These are phyloP conservation scores for Pisolithus thermaeus DNA, from an alignment of 1,284 basidiomycete species.

Conservation along the genomic window DNA sequence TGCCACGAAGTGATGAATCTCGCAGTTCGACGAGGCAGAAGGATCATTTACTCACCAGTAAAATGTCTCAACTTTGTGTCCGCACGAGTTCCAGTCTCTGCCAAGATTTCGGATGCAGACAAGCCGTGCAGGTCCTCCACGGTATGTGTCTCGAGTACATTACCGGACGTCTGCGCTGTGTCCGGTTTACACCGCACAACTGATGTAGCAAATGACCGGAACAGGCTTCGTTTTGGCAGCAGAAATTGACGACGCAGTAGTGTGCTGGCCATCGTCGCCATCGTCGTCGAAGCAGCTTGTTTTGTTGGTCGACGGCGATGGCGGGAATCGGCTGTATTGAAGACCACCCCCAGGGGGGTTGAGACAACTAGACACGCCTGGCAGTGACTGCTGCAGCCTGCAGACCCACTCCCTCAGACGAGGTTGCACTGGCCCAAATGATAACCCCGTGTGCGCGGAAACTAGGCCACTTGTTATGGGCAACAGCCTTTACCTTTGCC, in stretches of 20 bases:
- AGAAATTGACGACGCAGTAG: constrained; percentile 40
- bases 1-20: constrained; percentile 24
- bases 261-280: constrained; percentile 27
- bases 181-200: constrained; percentile 20
- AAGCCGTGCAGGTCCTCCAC: constrained; percentile 79
- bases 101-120: constrained; percentile 71
- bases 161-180: constrained; percentile 27
- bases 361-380: background rate
- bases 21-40: constrained; percentile 5
- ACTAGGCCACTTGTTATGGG: constrained; percentile 3
- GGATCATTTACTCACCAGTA: constrained; percentile 55
- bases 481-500: constrained; percentile 4
- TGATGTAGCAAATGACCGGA: constrained; percentile 25
- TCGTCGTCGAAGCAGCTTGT: constrained; percentile 16
- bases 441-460: constrained; percentile 4
- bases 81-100: constrained; percentile 65
- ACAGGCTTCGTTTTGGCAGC: constrained; percentile 22
- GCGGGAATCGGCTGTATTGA: constrained; percentile 10
- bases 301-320: constrained; percentile 19
- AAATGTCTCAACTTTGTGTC: constrained; percentile 90
- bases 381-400: too few species aligned
- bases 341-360: constrained; percentile 24
- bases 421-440: background rate
- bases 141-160: constrained; percentile 59
- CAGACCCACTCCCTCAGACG: too few species aligned